Evolutionary conservation across 1,139 yeast species (phyloP).

Genomic region (Geotrichum aggregatum): DNA sequence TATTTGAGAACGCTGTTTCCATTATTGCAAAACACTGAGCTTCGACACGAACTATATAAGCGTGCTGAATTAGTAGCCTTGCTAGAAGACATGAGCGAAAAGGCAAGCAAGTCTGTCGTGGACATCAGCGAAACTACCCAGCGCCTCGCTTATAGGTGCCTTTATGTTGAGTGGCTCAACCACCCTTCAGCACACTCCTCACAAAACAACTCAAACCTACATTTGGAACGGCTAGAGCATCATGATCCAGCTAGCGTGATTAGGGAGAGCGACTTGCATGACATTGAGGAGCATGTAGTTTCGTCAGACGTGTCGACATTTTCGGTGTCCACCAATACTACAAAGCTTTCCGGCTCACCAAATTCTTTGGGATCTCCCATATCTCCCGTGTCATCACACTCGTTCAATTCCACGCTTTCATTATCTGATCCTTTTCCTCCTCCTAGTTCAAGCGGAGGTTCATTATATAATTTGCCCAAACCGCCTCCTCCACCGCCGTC

Average conservation of each 20-base stretch:
- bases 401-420: background rate
- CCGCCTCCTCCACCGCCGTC: constrained; percentile 19
- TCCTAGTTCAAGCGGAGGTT: background rate
- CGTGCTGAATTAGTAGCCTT: constrained; percentile 50
- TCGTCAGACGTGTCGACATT: background rate
- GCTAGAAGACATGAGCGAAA: constrained; percentile 45
- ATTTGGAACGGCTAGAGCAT: background rate
- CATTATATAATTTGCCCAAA: too few relatives aligned
- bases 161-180: constrained; percentile 56
- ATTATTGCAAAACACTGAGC: constrained; percentile 54
- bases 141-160: constrained; percentile 59
- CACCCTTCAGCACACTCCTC: constrained; percentile 18
- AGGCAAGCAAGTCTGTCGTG: constrained; percentile 18
- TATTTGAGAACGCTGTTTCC: constrained; percentile 75
- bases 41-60: constrained; percentile 55
- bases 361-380: constrained; percentile 12
- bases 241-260: background rate
- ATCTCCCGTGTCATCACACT: constrained; percentile 10
- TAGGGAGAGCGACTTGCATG: background rate
- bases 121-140: constrained; percentile 43
- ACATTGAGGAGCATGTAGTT: background rate
- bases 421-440: background rate
- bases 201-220: background rate
- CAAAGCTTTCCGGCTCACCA: constrained; percentile 6
- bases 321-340: constrained; percentile 1